Evolutionary conservation across 257 asterid species (phyloP).

Genomic region (Echites panduratus): DNA sequence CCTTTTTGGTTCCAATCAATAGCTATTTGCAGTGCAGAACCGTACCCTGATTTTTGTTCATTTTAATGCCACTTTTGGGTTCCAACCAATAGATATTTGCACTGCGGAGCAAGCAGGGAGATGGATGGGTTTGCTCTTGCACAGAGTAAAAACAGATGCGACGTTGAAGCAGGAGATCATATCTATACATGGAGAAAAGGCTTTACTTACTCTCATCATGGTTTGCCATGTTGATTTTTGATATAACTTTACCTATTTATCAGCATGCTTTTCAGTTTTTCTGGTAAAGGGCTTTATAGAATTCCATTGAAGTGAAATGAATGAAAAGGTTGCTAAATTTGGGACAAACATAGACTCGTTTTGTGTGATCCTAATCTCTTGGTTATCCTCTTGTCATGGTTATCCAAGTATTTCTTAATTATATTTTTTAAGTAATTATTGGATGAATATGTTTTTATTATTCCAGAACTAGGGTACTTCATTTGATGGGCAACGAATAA

Average conservation of each 20-base stretch:
- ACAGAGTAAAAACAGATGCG: slow-evolving; percentile 16
- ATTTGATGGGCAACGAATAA: no score
- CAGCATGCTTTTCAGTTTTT: not conserved
- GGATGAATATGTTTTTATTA: not conserved
- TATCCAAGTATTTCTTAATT: not conserved
- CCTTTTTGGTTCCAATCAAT: no score
- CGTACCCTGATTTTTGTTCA: no score
- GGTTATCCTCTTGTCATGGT: no score
- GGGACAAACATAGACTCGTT: not conserved
- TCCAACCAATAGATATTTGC: no score
- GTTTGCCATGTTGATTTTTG: slow-evolving; percentile 10
- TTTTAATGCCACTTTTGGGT: no score
- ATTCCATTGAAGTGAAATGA: not conserved
- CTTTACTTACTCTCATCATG: slow-evolving; percentile 32
- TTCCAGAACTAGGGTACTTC: not conserved
- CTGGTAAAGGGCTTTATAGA: not conserved
- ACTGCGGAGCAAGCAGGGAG: not conserved
- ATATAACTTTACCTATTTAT: not conserved
- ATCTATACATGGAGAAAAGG: slow-evolving; percentile 30
- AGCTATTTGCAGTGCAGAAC: no score
- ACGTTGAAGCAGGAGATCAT: slow-evolving; percentile 28
- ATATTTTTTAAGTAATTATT: not conserved
- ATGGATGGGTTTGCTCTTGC: slow-evolving; percentile 26
- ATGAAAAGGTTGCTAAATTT: not conserved
- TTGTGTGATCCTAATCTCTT: not conserved